A percentile compares a stretch with the other conserved stretches of the same genome.
Conservation (phyloP, 192 early-diverging fungal genomes). For the Backusella luteola region DNA sequence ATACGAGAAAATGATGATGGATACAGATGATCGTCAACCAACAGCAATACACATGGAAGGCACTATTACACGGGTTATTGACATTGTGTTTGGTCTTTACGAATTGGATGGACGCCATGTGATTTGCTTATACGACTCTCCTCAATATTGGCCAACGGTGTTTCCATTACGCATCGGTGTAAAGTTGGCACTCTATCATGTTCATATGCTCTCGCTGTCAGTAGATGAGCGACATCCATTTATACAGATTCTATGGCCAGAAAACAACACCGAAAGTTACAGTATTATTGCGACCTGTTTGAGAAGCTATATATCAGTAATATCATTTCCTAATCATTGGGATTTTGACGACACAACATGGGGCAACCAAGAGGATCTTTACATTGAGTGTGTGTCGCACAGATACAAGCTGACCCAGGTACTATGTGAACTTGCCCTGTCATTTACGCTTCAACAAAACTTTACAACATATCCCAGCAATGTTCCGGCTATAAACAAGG, state of each 20-base stretch:
- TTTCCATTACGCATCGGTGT: background rate
- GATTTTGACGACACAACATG: background rate
- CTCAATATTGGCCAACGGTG: background rate
- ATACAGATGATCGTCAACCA: background rate
- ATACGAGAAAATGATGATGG: background rate
- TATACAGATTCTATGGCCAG: background rate
- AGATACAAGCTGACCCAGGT: background rate
- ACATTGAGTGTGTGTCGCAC: background rate
- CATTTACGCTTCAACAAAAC: background rate
- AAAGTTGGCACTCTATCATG: background rate
- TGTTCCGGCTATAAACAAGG: background rate
- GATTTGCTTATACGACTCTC: background rate
- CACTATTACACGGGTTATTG: background rate
- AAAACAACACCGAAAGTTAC: background rate
- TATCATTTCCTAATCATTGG: background rate
- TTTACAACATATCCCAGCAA: background rate
- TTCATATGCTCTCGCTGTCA: background rate
- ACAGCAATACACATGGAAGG: background rate
- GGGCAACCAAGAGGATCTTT: background rate
- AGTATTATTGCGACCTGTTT: background rate
- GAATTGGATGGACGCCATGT: background rate
- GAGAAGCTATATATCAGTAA: background rate
- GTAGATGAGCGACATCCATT: background rate
- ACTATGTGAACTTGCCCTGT: background rate
- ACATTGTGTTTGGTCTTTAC: background rate